Evolutionary conservation across 352 stramenopile genomes (phyloP), one percentile per base, ranked within the genome.

Genomic region (Phytophthora pluvialis): DNA sequence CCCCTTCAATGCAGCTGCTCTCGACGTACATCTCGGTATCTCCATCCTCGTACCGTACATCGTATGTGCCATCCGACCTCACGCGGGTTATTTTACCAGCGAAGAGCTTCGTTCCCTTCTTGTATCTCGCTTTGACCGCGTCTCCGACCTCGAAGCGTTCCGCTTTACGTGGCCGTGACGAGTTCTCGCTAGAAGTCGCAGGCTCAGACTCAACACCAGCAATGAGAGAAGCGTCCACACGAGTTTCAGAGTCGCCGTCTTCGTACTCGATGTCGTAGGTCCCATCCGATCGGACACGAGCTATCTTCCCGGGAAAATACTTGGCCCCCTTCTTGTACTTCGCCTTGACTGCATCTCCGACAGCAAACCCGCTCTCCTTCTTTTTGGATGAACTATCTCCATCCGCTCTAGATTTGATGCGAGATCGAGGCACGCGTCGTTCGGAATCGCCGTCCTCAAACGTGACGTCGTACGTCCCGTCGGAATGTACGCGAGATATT

Each of bases 21-120:
- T 66, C 48, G 12, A 88, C 80, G 4, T 67, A 39, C 6, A 53
- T 77, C 26, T 89, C 80, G 0, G 69, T 60, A 35, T 88, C 80
- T 16, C 77, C 80, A 42, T 92, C 78, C 3, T 90, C 81, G 40
- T 88, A 93, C 13, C 70, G 50, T 49, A 96, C 61, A 46, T 94
- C 86, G 46, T 82, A 94, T 3, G 83, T 93, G 8, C 75, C 78
- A 47, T 95, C 81, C 1, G 46, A 63, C 46, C 75, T 59, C 3
- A 75, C 73, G 5, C 72, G 55, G 3, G 46, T 61, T n/a, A 95
- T 87, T 64, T 75, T 75, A 25, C 81, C 83, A 18, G 46, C 11
- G 39, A 78, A 94, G 1, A 73, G 63, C 28, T 78, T 77, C 4
- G 57, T 38, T 29, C 74, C 72, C 31, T 73, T 72, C 43, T 83